Conservation (phyloP, 2,329 filamentous ascomycete genomes). For the Penicillium sp. region DNA sequence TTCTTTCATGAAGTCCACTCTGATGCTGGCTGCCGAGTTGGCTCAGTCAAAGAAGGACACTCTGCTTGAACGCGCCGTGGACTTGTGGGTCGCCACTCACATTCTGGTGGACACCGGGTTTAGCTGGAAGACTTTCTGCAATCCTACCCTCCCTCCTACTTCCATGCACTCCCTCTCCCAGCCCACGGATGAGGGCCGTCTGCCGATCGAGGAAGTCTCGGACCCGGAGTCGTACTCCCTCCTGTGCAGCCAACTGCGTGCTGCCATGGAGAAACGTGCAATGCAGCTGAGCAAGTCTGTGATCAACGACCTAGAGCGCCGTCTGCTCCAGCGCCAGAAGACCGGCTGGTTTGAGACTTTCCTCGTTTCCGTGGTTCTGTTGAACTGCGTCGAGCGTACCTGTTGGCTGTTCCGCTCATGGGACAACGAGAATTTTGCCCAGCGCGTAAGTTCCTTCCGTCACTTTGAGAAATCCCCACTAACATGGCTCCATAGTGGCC, state of each 20-base stretch:
- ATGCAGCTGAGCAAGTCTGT: conserved; percentile 49
- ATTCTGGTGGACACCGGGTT: conserved; percentile 49
- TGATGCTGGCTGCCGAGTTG: conserved; percentile 39
- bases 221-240: conserved; percentile 46
- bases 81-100: conserved; percentile 54
- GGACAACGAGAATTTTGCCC: conserved; percentile 41
- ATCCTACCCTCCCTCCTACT: conserved; percentile 39
- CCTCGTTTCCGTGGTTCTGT: conserved; percentile 53
- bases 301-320: conserved; percentile 57
- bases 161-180: conserved; percentile 36
- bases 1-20: conserved; percentile 48
- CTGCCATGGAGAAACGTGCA: conserved; percentile 52
- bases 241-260: conserved; percentile 51
- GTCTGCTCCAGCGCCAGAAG: conserved; percentile 55
- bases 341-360: conserved; percentile 56
- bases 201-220: conserved; percentile 37
- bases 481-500: conserved; percentile 43
- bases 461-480: background rate
- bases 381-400: conserved; percentile 57
- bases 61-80: conserved; percentile 46
- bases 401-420: conserved; percentile 54
- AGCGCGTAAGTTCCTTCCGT: conserved; percentile 27
- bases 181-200: conserved; percentile 37
- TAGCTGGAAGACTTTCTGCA: conserved; percentile 48
- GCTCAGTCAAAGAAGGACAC: conserved; percentile 33